Conservation (phyloP, 306 rosid genomes). For the Psophocarpus tetragonolobus region DNA sequence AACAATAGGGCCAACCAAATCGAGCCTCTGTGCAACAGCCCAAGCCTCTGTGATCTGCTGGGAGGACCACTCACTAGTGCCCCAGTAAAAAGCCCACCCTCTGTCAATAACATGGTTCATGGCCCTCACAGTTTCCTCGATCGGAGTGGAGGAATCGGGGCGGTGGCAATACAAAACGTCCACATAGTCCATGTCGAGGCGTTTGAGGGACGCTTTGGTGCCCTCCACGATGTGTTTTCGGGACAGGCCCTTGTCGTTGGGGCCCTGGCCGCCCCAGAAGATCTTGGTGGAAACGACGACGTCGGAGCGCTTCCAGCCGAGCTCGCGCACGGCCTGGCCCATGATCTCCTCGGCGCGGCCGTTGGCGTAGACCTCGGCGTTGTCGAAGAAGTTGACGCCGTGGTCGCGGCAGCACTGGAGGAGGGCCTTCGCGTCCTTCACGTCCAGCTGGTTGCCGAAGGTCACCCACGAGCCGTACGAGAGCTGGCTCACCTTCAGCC, state of each 20-base stretch:
- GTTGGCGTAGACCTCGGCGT: constrained; percentile 96
- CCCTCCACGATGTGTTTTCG: constrained; percentile 90
- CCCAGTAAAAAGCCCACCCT: constrained; percentile 98
- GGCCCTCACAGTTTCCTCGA: constrained; percentile 94
- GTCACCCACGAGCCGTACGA: constrained; percentile 96
- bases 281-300: constrained; percentile 93
- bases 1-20: constrained; percentile 83
- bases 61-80: constrained; percentile 97
- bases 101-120: constrained; percentile 82
- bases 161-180: constrained; percentile 86
- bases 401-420: constrained; percentile 89
- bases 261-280: constrained; percentile 98
- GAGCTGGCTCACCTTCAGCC: constrained; percentile 88
- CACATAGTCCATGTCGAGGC: constrained; percentile 85
- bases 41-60: constrained; percentile 99
- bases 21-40: constrained; percentile 73
- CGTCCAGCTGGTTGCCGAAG: constrained; percentile 97
- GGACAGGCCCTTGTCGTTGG: constrained; percentile 92
- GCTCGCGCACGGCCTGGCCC: constrained; percentile 92
- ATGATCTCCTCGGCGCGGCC: constrained; percentile 98
- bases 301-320: constrained; percentile 96
- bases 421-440: constrained; percentile 87
- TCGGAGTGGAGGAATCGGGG: constrained; percentile 76
- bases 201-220: constrained; percentile 78
- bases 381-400: constrained; percentile 99